Evolutionary conservation across 2,329 filamentous ascomycete genomes (phyloP).

Genomic region (Paracorniculantispora psalliotae): DNA sequence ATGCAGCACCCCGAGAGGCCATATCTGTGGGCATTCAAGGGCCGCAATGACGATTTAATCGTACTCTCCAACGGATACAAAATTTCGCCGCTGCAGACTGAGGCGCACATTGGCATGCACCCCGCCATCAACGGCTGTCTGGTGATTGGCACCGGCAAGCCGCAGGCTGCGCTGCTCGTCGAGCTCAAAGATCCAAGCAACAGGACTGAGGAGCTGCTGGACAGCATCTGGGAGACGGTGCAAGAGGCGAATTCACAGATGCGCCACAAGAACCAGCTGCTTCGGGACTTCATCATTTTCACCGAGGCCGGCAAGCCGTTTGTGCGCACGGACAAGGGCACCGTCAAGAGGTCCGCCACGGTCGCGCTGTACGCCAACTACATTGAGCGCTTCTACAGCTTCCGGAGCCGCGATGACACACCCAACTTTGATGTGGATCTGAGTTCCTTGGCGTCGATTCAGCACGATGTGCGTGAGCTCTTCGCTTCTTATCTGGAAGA

Average conservation of each 20-base stretch:
- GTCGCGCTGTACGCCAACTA: slow-evolving; percentile 36
- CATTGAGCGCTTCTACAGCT: slow-evolving; percentile 41
- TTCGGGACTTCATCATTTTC: slow-evolving; percentile 37
- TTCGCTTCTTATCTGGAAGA: slow-evolving; percentile 19
- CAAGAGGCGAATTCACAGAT: slow-evolving; percentile 37
- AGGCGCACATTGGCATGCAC: slow-evolving; percentile 24
- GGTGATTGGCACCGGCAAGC: slow-evolving; percentile 23
- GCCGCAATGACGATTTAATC: slow-evolving; percentile 26
- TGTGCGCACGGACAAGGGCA: slow-evolving; percentile 40
- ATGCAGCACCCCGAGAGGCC: slow-evolving; percentile 23
- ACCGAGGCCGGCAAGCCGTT: slow-evolving; percentile 39
- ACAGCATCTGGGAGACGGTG: slow-evolving; percentile 40
- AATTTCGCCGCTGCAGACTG: slow-evolving; percentile 26
- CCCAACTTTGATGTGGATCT: slow-evolving; percentile 18
- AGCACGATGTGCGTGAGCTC: slow-evolving; percentile 17
- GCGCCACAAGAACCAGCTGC: slow-evolving; percentile 37
- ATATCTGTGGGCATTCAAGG: slow-evolving; percentile 26
- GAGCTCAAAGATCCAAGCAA: slow-evolving; percentile 21
- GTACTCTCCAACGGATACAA: slow-evolving; percentile 29
- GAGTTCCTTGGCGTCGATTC: slow-evolving; percentile 21
- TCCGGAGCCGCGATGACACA: slow-evolving; percentile 16
- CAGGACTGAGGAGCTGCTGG: slow-evolving; percentile 26
- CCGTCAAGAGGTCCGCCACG: slow-evolving; percentile 36
- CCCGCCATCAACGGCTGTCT: slow-evolving; percentile 24
- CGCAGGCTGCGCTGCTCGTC: slow-evolving; percentile 24